Evolutionary conservation across 169 alveolate genomes (phyloP).

Genomic region (Cystoisospora suis): DNA sequence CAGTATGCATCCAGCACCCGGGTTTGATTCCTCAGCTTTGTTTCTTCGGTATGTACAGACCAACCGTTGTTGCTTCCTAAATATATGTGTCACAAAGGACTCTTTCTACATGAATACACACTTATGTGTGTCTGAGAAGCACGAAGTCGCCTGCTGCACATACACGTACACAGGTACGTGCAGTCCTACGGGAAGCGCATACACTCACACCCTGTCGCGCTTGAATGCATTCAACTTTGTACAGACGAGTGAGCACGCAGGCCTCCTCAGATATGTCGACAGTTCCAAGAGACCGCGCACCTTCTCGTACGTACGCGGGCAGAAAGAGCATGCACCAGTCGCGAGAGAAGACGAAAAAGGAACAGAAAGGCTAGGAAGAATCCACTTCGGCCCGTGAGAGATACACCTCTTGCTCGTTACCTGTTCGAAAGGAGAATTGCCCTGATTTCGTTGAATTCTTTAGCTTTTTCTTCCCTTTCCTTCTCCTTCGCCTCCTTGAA

Average conservation of each 20-base stretch:
- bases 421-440: constrained; percentile 33
- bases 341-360: neutral
- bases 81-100: neutral
- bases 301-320: neutral
- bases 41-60: no score
- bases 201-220: neutral
- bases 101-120: neutral
- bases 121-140: neutral
- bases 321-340: neutral
- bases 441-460: constrained; percentile 13
- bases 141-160: no score
- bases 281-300: neutral
- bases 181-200: neutral
- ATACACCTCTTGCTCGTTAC: neutral
- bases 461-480: constrained; percentile 69
- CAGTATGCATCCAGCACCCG: no score
- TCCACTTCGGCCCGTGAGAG: neutral
- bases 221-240: neutral
- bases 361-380: neutral
- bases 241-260: neutral
- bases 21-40: no score
- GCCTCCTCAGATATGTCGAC: neutral
- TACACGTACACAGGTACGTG: neutral
- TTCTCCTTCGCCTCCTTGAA: constrained; percentile 22
- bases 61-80: no score